A percentile compares a stretch with the other conserved stretches of the same genome.
Evolutionary conservation across 2,329 filamentous ascomycete species (phyloP).

Genomic region (Cytospora chrysosperma): DNA sequence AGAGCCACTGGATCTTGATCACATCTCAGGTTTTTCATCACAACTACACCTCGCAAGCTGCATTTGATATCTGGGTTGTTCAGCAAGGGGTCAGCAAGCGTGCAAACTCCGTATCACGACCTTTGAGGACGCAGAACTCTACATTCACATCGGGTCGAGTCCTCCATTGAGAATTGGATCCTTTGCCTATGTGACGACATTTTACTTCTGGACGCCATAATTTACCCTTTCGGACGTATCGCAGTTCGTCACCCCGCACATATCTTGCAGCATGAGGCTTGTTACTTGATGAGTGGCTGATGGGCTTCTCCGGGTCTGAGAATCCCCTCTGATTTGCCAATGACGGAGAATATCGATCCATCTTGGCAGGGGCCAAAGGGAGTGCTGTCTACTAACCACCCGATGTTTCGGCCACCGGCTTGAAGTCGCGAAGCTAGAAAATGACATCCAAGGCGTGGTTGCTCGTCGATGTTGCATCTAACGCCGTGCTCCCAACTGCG

Average conservation of each 20-base stretch:
- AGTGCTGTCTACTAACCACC: conserved; percentile 7
- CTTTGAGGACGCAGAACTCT: background rate
- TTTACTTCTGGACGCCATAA: conserved; percentile 13
- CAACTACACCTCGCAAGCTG: background rate
- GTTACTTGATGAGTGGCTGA: conserved; percentile 14
- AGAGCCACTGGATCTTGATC: background rate
- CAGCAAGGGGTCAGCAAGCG: conserved; percentile 1
- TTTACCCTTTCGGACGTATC: conserved; percentile 1
- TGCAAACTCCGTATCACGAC: conserved; percentile 7
- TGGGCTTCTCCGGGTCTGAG: conserved; percentile 5
- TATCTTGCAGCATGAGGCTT: conserved; percentile 4
- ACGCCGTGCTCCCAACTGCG: conserved; percentile 16
- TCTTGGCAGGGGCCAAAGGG: background rate
- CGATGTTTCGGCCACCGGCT: conserved; percentile 14
- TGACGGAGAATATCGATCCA: background rate
- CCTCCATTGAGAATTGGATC: conserved; percentile 14
- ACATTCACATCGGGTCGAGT: background rate
- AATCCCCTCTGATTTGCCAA: conserved; percentile 6
- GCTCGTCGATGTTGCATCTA: conserved; percentile 7
- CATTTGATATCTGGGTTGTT: background rate
- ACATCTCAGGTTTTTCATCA: conserved; percentile 12
- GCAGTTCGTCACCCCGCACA: conserved; percentile 8
- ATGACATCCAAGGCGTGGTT: background rate
- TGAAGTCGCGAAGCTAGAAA: conserved; percentile 9
- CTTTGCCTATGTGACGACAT: conserved; percentile 19